These are phyloP conservation scores for Hyaloperonospora brassicae DNA, from an alignment of 352 stramenopile genomes.

Conservation along the genomic window DNA sequence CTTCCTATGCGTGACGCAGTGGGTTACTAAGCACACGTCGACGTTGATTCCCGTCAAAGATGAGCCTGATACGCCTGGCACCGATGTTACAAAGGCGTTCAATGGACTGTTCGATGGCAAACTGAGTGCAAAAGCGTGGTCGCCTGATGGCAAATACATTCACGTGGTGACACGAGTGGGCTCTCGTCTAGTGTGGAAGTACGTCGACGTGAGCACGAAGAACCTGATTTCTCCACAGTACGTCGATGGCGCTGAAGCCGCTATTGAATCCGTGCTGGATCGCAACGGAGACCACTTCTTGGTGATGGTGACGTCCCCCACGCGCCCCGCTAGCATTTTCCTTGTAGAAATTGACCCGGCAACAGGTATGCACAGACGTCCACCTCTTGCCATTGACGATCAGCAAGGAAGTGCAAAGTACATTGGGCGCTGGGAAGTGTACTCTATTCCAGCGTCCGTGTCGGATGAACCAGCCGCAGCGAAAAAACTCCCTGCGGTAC, in stretches of 20 bases:
- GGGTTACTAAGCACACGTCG: conserved; percentile 47
- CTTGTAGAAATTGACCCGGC: conserved; percentile 40
- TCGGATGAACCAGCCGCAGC: conserved; percentile 33
- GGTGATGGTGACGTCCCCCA: conserved; percentile 50
- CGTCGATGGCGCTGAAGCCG: conserved; percentile 36
- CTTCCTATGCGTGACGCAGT: conserved; percentile 55
- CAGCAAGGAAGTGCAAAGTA: conserved; percentile 31
- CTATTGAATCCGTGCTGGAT: conserved; percentile 49
- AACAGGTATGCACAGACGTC: conserved; percentile 30
- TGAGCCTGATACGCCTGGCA: conserved; percentile 27
- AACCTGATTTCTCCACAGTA: conserved; percentile 42
- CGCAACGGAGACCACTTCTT: conserved; percentile 28
- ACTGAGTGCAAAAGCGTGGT: conserved; percentile 49
- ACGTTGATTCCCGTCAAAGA: conserved; percentile 58
- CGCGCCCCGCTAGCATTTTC: conserved; percentile 46
- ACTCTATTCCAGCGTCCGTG: conserved; percentile 43
- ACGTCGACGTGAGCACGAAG: conserved; percentile 47
- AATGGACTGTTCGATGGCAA: conserved; percentile 62
- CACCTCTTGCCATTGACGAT: conserved; percentile 41
- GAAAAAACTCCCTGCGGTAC: conserved; percentile 29
- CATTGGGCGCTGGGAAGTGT: conserved; percentile 54
- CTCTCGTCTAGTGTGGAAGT: conserved; percentile 60
- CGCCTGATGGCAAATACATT: conserved; percentile 41
- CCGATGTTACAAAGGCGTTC: conserved; percentile 42
- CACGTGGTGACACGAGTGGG: conserved; percentile 69